Evolutionary conservation across 108 stramenopile species (phyloP), one percentile per base, ranked within the genome.

Genomic region (Seminavis robusta): DNA sequence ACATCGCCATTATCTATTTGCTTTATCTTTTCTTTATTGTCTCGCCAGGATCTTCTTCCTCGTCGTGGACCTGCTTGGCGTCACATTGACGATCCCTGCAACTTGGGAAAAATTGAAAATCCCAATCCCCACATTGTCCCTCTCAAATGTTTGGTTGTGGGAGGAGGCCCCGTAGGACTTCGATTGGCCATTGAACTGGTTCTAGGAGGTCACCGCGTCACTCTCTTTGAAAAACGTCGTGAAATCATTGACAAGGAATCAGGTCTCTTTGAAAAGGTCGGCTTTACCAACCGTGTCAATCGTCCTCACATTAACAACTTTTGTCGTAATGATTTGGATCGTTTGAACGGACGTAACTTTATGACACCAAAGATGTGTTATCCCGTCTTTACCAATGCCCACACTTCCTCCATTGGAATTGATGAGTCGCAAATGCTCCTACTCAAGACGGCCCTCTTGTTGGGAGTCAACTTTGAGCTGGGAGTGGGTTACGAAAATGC

Each of bases 291-390:
- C 29, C 47, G 47, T 49, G 47, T 49, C 11, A 53, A 53, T 33
- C 31, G 52, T 19, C 52, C 52, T 20, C 52, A 53, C 33, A 53
- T 53, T 37, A 53, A 53, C 32, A 53, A 53, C 33, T 53, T 53
- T 53, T 53, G 52, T 33, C 31, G 52, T n/a, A 53, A 53, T 20
- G 52, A 53, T 36, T 17, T 53, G 52, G 52, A 53, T 53, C 52
- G 52, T 13, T 36, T 53, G 33, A 53, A 53, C 36, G 52, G 48
- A 49, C 13, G 48, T 4, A 49, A 49, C 41, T 56, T 43, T 28
- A 56, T 56, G 55, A 56, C 55, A 10, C 55, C 55, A 39, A 56
- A 56, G 25, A 56, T 56, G 55, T 56, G 55, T 43, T 56, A 56
- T 27, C 55, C 55, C 39, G 55, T 56, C 26, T 56, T 56, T 17